phyloP scores from a whole-genome alignment of 176 grass and related monocot genomes.

The Rhynchospora tenuis region DNA sequence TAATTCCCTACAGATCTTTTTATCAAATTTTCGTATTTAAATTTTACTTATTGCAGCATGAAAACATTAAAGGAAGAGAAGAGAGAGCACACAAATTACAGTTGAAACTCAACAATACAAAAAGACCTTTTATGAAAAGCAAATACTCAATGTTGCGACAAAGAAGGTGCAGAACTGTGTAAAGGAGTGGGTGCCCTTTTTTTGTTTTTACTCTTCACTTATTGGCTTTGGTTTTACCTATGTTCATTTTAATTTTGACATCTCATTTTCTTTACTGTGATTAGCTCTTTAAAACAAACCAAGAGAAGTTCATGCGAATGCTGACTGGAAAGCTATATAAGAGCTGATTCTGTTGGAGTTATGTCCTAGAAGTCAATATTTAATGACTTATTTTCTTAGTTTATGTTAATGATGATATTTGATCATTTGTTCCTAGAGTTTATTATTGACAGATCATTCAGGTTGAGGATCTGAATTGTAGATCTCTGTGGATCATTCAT shows the following conservation, averaged over 20 bases:
- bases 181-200: constrained; percentile 50
- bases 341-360: no score
- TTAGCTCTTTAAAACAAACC: constrained; percentile 58
- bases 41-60: no score
- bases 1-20: no score
- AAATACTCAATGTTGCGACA: constrained; percentile 56
- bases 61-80: constrained; percentile 44
- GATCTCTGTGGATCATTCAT: no score
- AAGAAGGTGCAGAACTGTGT: constrained; percentile 55
- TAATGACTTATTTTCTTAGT: no score
- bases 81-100: constrained; percentile 59
- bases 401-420: no score
- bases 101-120: constrained; percentile 59
- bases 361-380: no score
- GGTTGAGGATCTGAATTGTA: no score
- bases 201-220: not conserved
- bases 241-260: not conserved
- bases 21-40: no score
- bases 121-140: constrained; percentile 50
- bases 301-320: constrained; percentile 59
- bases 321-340: constrained; percentile 71
- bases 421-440: no score
- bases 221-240: not conserved
- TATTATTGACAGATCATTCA: no score
- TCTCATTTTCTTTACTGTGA: not conserved